These are phyloP conservation scores for Plasmodium ovale DNA, from an alignment of 169 alveolate genomes.

Conservation along the genomic window DNA sequence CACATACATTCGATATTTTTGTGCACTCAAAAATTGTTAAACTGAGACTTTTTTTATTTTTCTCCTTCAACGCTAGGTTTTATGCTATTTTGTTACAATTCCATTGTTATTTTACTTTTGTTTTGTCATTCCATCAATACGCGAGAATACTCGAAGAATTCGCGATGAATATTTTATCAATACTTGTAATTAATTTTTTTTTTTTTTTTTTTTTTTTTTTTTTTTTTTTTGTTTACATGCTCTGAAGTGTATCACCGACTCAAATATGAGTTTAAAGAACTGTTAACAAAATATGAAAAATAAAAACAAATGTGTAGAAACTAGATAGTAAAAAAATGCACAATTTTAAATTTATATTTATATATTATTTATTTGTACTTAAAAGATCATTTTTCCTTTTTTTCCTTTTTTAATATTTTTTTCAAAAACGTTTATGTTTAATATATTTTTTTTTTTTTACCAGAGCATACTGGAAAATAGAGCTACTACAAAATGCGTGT, in stretches of 20 bases:
- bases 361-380: neutral
- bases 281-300: neutral
- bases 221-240: too few relatives aligned
- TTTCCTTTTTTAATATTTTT: neutral
- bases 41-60: too few relatives aligned
- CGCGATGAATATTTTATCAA: too few relatives aligned
- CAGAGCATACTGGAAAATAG: neutral
- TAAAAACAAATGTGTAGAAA: slow-evolving; percentile 3
- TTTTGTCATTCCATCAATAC: too few relatives aligned
- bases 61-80: too few relatives aligned
- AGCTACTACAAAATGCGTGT: neutral
- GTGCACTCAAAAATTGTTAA: neutral
- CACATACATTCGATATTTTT: neutral
- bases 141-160: too few relatives aligned
- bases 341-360: neutral
- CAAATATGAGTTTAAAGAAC: neutral
- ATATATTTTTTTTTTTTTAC: neutral
- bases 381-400: neutral
- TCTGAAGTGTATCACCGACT: neutral
- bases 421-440: neutral
- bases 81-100: too few relatives aligned
- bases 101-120: too few relatives aligned
- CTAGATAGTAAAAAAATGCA: neutral
- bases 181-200: too few relatives aligned
- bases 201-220: too few relatives aligned